Evolutionary conservation across 306 rosid species (phyloP), one percentile per base, ranked within the genome.

Genomic region (Rubus idaeus): DNA sequence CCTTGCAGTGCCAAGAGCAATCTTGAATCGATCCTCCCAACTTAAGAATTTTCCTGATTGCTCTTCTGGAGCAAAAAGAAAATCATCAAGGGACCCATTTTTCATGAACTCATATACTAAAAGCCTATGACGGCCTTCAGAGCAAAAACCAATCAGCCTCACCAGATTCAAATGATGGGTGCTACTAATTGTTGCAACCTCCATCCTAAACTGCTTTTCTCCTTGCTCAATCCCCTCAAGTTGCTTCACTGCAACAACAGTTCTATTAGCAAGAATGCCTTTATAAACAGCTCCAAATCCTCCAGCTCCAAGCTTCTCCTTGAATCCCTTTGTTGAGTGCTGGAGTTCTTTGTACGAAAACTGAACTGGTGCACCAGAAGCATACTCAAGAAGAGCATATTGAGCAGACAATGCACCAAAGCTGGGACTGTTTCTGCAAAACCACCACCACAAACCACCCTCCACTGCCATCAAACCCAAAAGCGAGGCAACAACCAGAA

Each of bases 311-410:
- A 95, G 97, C 87, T 88, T 90, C 78, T 95, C 98, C 88, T 84
- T 88, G 88, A 90, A 92, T 45, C 96, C 97, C 55, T 90, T 90
- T 0, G 98, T 92, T 1, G 89, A 78, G 5, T 88, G 90, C 76
- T 87, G 87, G 21, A 95, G 96, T 49, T 95, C 96, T 84, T 83
- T 92, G 74, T 80, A 88, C 0, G 90, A 80, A 81, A 95, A 95
- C 87, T 95, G 97, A 47, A 90, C 88, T 0, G 98, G 97, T 0
- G 97, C 98, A 18, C 98, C 93, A 8, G 98, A 95, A 55, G 98
- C 98, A 86, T 95, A 95, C 87, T 95, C 98, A 47, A 95, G 92
- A 74, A 95, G 96, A n/a, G 95, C 91, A 73, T 90, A 88, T 16
- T 90, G 91, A 61, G 91, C 84, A 2, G 98, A 89, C 79, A 89